These are phyloP conservation scores for Neonectria sp. DNA, from an alignment of 2,329 filamentous ascomycete species.

Conservation along the genomic window DNA sequence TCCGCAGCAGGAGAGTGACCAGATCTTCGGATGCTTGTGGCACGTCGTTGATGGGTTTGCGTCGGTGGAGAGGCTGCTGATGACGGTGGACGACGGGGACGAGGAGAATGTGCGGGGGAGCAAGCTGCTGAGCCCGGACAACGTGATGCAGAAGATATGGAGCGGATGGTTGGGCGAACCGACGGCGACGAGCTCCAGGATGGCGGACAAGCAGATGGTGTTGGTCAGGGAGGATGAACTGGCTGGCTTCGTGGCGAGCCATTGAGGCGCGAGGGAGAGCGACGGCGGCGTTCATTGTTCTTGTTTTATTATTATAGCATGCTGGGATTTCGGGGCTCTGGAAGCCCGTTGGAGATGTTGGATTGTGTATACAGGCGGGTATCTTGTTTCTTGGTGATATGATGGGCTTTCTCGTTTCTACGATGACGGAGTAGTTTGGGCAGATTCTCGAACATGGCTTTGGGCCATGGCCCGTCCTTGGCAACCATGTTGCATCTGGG, in stretches of 20 bases:
- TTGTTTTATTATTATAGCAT: not conserved
- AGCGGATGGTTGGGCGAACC: conserved; percentile 60
- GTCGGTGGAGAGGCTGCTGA: conserved; percentile 53
- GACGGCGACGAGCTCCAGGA: conserved; percentile 55
- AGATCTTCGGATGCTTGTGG: conserved; percentile 64
- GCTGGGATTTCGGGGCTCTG: conserved; percentile 16
- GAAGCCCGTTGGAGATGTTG: conserved; percentile 17
- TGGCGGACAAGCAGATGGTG: conserved; percentile 61
- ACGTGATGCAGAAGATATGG: conserved; percentile 65
- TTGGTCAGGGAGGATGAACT: conserved; percentile 62
- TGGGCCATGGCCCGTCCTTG: not conserved
- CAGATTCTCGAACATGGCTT: not conserved
- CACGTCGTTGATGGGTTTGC: conserved; percentile 64
- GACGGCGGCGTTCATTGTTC: conserved; percentile 4
- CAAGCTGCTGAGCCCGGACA: conserved; percentile 50
- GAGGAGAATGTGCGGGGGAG: conserved; percentile 50
- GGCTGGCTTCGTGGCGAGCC: conserved; percentile 49
- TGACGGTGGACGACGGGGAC: conserved; percentile 59
- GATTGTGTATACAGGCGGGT: not conserved
- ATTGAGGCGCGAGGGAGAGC: conserved; percentile 18
- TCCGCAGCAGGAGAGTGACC: conserved; percentile 58
- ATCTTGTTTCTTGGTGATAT: not conserved
- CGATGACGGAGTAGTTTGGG: not conserved
- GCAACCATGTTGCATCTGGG: not conserved
- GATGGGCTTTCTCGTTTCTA: not conserved